Evolutionary conservation across 805 yeast genomes (phyloP), one percentile per base, ranked within the genome.

Genomic region (Wickerhamiella shivajii): DNA sequence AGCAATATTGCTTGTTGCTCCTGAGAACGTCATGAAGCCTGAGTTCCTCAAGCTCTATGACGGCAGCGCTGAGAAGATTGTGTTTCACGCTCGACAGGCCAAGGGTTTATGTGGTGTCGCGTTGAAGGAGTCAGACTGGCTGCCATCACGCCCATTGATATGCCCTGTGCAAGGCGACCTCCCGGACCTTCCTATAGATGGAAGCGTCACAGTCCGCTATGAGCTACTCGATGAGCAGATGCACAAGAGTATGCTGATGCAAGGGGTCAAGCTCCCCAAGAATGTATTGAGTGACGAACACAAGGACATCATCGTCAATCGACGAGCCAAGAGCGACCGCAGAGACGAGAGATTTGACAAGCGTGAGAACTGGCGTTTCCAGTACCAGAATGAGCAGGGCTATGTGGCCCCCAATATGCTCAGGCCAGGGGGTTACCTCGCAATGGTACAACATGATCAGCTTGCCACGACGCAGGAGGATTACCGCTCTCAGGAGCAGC

Each of bases 211-310:
- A 18, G 56, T 71, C 2, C 60, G 61, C 30, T 87, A 76, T 47
- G 50, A 61, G 27, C 66, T 75, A 67, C 87, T 93, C 3, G 57
- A 63, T 2, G 60, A 59, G 24, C 62, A 56, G 10, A 44, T 36
- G 2, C 76, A 83, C 20, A 90, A 87, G 51, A 77, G 93, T 2
- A 78, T 90, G 77, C 60, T 87, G 15, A 54, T 87, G 42, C 77
- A 74, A 29, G 96, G 96, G 0, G 81, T 62, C 48, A 70, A 72
- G 39, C 67, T 83, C 4, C 76, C 73, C 39, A 57, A 58, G 22
- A 62, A 64, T 13, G 74, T 74, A 6, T 59, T 87, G 29, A 71
- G 71, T 4, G 69, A 67, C 24, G 76, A 74, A 30, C 96, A 85
- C 45, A 67, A 64, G 36, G 81, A 76, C 41, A 57, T 65, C 8